phyloP scores from a whole-genome alignment of 2,329 filamentous ascomycete species.

The Dactylella cylindrospora region DNA sequence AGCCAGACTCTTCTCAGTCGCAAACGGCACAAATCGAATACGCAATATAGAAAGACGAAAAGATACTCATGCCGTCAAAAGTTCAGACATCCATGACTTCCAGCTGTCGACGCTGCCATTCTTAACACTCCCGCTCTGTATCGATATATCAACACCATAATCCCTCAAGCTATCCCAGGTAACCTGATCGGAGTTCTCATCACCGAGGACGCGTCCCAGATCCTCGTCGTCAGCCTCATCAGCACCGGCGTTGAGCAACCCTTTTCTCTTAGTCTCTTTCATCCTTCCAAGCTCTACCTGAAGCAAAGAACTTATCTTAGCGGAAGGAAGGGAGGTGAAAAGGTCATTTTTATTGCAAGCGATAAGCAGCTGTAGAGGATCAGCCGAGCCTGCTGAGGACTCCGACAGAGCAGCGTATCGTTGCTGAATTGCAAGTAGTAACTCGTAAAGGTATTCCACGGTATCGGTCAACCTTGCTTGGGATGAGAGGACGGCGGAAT shows the following conservation, averaged over 20 bases:
- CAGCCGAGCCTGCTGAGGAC: conserved; percentile 61
- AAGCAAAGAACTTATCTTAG: conserved; percentile 71
- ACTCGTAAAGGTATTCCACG: conserved; percentile 83
- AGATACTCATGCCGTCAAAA: no score
- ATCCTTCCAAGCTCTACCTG: conserved; percentile 81
- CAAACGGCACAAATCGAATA: no score
- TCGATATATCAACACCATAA: conserved; percentile 28
- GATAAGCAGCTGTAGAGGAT: conserved; percentile 68
- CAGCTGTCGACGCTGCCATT: conserved; percentile 15
- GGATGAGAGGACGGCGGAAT: conserved; percentile 64
- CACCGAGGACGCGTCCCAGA: conserved; percentile 80
- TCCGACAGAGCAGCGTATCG: conserved; percentile 60
- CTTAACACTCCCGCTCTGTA: conserved; percentile 39
- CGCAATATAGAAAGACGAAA: no score
- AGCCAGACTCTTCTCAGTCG: no score
- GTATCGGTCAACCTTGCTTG: conserved; percentile 60
- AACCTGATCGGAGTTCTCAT: conserved; percentile 50
- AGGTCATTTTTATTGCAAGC: conserved; percentile 95
- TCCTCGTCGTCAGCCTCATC: conserved; percentile 67
- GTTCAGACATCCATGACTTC: conserved; percentile 30
- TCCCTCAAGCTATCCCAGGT: conserved; percentile 31
- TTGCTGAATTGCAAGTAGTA: conserved; percentile 80
- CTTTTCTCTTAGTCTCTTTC: conserved; percentile 73
- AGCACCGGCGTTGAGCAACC: conserved; percentile 78
- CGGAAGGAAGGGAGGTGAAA: conserved; percentile 83